These are phyloP conservation scores for Potentilla sterilis DNA, from an alignment of 306 rosid genomes.

Conservation along the genomic window DNA sequence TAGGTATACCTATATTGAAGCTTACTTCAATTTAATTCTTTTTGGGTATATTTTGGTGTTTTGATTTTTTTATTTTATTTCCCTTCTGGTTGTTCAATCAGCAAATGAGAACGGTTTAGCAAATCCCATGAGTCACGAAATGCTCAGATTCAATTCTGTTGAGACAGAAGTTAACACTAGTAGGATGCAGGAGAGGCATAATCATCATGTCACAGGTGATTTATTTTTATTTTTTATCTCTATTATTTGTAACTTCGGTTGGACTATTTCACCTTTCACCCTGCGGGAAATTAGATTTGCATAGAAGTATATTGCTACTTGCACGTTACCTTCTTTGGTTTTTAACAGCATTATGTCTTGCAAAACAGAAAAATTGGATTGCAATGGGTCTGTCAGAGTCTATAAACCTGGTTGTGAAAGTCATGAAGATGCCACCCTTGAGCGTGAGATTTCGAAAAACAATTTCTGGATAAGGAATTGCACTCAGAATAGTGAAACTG, in stretches of 20 bases:
- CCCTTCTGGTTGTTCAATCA: slow-evolving; percentile 28
- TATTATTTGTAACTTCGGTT: not conserved
- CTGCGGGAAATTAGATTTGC: slow-evolving; percentile 32
- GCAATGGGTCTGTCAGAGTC: slow-evolving; percentile 22
- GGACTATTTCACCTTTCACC: not conserved
- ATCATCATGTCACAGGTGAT: slow-evolving; percentile 39
- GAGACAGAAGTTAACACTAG: slow-evolving; percentile 29
- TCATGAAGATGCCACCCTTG: slow-evolving; percentile 41
- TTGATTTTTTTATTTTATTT: not conserved
- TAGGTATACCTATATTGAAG: slow-evolving; percentile 44
- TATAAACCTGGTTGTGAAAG: slow-evolving; percentile 44
- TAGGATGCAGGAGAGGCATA: slow-evolving; percentile 38
- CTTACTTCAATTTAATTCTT: slow-evolving; percentile 22
- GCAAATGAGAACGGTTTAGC: slow-evolving; percentile 46
- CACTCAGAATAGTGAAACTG: slow-evolving; percentile 41
- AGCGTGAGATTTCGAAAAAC: slow-evolving; percentile 36
- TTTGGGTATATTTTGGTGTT: not conserved
- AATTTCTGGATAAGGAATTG: slow-evolving; percentile 39
- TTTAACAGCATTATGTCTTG: slow-evolving; percentile 25
- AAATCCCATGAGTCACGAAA: slow-evolving; percentile 36
- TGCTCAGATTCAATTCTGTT: slow-evolving; percentile 20
- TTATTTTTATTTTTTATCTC: not conserved
- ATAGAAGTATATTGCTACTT: slow-evolving; percentile 6
- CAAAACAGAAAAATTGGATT: slow-evolving; percentile 29
- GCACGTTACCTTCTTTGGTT: not conserved